These are phyloP conservation scores for Aureobasidium sp. DNA, from an alignment of 2,329 filamentous ascomycete species.

Conservation along the genomic window DNA sequence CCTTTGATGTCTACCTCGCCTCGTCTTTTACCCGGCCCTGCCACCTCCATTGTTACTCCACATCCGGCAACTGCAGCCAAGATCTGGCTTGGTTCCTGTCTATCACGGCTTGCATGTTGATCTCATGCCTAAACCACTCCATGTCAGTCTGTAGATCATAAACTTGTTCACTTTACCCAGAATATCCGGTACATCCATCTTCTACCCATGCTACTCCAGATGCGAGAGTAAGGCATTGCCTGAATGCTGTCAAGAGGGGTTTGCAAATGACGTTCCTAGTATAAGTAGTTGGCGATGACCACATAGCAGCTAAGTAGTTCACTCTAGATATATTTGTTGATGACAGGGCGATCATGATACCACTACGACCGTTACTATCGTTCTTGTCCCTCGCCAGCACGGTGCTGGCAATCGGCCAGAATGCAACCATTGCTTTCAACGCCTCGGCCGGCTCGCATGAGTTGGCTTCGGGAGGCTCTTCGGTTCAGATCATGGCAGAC, in stretches of 20 bases:
- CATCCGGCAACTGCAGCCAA: not conserved
- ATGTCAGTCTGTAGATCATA: not conserved
- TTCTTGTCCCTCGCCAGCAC: constrained; percentile 10
- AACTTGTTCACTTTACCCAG: constrained; percentile 1
- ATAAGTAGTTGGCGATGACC: not conserved
- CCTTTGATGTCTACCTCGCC: not conserved
- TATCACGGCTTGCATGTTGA: constrained; percentile 1
- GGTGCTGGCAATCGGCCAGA: constrained; percentile 38
- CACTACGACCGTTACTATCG: constrained; percentile 1
- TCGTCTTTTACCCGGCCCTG: constrained; percentile 3
- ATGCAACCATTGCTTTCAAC: constrained; percentile 40
- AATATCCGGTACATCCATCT: constrained; percentile 5
- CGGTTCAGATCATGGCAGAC: constrained; percentile 48
- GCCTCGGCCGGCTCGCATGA: constrained; percentile 24
- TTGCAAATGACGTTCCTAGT: not conserved
- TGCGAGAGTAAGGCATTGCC: constrained; percentile 2
- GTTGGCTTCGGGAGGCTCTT: constrained; percentile 20
- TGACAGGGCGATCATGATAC: not conserved
- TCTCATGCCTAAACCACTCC: not conserved
- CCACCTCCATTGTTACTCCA: not conserved
- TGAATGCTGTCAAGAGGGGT: constrained; percentile 1
- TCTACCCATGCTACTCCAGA: not conserved
- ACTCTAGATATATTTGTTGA: not conserved
- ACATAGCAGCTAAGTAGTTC: not conserved
- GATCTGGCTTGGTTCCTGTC: constrained; percentile 1